phyloP scores from a whole-genome alignment of 2,329 filamentous ascomycete species.

The Aspergillus sp. region DNA sequence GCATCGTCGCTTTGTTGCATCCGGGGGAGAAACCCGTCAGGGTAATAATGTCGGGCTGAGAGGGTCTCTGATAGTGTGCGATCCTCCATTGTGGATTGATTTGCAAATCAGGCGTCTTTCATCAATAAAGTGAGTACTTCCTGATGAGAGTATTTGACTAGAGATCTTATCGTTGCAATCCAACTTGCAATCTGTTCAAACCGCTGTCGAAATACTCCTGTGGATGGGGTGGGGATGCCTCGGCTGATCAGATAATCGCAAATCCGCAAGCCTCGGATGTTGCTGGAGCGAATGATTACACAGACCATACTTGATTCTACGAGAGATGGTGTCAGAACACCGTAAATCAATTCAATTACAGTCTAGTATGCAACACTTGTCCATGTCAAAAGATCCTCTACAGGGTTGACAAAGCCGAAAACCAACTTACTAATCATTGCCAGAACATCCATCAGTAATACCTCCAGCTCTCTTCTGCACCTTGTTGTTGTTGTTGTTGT shows the following conservation, averaged over 20 bases:
- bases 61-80: constrained; percentile 2
- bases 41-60: constrained; percentile 3
- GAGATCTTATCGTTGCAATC: no score
- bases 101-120: neutral
- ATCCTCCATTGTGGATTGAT: neutral
- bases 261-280: neutral
- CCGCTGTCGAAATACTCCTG: neutral
- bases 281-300: neutral
- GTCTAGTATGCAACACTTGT: no score
- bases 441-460: neutral
- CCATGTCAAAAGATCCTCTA: no score
- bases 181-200: no score
- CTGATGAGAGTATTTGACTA: neutral
- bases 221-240: neutral
- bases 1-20: neutral
- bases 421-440: neutral
- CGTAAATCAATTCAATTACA: no score
- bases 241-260: constrained; percentile 6
- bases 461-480: neutral
- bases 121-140: neutral
- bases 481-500: constrained; percentile 9
- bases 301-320: no score
- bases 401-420: neutral
- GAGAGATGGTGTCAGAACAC: no score
- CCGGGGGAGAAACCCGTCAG: neutral